A percentile compares a stretch with the other conserved stretches of the same genome.
Conservation (phyloP, 1,284 basidiomycete species). For the Rhizoctonia solani region DNA sequence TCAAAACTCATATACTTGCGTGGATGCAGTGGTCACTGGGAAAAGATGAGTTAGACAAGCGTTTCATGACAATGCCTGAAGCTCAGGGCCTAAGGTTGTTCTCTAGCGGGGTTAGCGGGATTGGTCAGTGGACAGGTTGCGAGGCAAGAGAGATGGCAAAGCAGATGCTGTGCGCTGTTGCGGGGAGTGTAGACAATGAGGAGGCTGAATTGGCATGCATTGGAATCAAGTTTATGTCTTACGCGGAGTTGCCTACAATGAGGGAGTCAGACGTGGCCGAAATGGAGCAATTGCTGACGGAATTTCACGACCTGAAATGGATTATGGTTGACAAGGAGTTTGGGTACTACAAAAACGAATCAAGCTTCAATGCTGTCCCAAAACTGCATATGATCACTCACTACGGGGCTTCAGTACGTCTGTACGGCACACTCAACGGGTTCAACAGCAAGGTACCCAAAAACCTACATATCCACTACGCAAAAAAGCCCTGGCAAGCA, state of each 20-base stretch:
- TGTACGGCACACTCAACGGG: conserved; percentile 4
- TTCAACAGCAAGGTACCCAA: conserved; percentile 35
- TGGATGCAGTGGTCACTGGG: conserved; percentile 26
- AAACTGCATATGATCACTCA: not conserved
- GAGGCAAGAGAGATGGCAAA: not conserved
- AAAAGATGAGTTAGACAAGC: conserved; percentile 14
- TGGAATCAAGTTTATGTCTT: not conserved
- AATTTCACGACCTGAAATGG: conserved; percentile 45
- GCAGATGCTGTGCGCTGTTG: conserved; percentile 5
- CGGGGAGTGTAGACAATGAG: not conserved
- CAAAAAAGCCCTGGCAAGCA: conserved; percentile 33
- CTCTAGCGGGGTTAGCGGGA: too few relatives aligned
- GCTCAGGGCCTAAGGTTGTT: not conserved
- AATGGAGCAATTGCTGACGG: conserved; percentile 40
- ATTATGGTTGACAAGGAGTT: conserved; percentile 41
- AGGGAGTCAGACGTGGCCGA: conserved; percentile 34
- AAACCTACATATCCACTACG: conserved; percentile 35
- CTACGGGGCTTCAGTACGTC: too few relatives aligned
- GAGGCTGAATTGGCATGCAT: not conserved
- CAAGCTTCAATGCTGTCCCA: not conserved
- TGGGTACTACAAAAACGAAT: conserved; percentile 37
- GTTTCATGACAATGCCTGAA: not conserved
- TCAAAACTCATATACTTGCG: conserved; percentile 32
- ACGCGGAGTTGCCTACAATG: too few relatives aligned
- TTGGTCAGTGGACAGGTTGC: too few relatives aligned